phyloP scores from a whole-genome alignment of 2,329 filamentous ascomycete species.

The Claviceps humidiphila region DNA sequence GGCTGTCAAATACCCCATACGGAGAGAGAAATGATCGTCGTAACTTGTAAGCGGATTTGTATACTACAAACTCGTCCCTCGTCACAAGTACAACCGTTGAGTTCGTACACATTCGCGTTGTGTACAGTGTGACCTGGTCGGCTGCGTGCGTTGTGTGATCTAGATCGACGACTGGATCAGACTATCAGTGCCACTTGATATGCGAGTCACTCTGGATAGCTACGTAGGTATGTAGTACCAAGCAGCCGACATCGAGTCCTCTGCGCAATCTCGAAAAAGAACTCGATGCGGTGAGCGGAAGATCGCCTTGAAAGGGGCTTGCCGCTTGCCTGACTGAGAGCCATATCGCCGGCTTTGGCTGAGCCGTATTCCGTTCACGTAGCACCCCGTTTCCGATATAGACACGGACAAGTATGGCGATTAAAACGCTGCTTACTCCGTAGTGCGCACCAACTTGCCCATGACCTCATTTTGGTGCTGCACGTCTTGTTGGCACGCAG shows the following conservation, averaged over 20 bases:
- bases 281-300: background rate
- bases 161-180: background rate
- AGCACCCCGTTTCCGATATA: background rate
- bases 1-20: background rate
- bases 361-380: background rate
- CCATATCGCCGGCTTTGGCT: background rate
- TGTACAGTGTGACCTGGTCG: background rate
- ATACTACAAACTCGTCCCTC: background rate
- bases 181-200: background rate
- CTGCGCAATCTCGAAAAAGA: background rate
- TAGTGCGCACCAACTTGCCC: background rate
- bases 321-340: background rate
- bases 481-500: background rate
- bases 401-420: background rate
- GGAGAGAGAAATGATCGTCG: background rate
- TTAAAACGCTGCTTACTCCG: background rate
- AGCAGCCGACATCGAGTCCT: background rate
- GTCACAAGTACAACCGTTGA: background rate
- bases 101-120: conserved; percentile 1
- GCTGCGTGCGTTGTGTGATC: conserved; percentile 2
- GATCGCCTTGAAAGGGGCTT: background rate
- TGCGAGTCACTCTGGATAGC: conserved; percentile 1
- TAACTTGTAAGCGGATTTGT: background rate
- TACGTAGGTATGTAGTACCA: background rate
- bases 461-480: background rate